Conservation (phyloP, 345 rosid genomes). For the Sisymbrium altissimum region DNA sequence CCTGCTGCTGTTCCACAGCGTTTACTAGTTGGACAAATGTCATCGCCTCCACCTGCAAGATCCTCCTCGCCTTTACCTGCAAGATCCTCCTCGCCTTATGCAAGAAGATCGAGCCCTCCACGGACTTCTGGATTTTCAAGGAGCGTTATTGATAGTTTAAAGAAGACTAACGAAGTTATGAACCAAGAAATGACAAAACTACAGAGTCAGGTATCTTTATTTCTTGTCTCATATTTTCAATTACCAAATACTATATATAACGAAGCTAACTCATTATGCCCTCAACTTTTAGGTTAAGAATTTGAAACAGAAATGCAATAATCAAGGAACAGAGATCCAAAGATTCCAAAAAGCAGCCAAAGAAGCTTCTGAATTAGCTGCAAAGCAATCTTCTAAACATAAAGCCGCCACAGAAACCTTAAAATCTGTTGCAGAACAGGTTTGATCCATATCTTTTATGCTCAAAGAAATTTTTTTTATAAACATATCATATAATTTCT, state of each 20-base stretch:
- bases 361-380: conserved; percentile 49
- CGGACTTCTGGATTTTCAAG: conserved; percentile 67
- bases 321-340: conserved; percentile 61
- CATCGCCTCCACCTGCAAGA: conserved; percentile 35
- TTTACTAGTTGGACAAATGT: conserved; percentile 1
- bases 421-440: conserved; percentile 57
- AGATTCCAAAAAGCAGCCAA: conserved; percentile 43
- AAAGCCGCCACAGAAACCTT: conserved; percentile 52
- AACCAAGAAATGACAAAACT: conserved; percentile 75
- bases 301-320: conserved; percentile 60
- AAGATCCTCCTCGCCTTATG: conserved; percentile 25
- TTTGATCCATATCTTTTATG: conserved; percentile 11
- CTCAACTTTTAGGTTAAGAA: conserved; percentile 45
- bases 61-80: conserved; percentile 34
- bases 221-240: not conserved
- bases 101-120: conserved; percentile 79
- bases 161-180: conserved; percentile 76
- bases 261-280: not conserved
- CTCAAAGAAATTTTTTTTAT: not conserved
- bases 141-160: conserved; percentile 77
- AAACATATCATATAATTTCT: not conserved
- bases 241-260: not conserved
- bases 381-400: conserved; percentile 49
- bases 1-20: conserved; percentile 5
- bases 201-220: conserved; percentile 62